Conservation (phyloP, 2,329 filamentous ascomycete species). For the Shiraia sp. region DNA sequence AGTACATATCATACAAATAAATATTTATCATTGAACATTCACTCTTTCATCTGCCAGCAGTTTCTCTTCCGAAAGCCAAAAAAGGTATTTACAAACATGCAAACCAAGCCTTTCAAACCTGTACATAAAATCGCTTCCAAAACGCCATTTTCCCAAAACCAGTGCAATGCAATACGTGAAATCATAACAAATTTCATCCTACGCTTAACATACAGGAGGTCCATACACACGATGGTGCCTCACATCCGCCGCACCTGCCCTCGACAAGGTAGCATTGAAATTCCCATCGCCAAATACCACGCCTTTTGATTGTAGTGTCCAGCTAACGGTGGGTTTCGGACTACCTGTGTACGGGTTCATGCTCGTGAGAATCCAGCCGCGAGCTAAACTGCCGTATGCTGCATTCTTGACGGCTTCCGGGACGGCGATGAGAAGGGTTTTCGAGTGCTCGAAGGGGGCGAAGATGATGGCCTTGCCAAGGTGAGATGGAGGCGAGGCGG, state of each 20-base stretch:
- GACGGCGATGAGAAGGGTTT: conserved; percentile 35
- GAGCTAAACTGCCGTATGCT: conserved; percentile 23
- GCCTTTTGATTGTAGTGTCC: conserved; percentile 47
- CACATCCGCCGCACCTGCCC: conserved; percentile 10
- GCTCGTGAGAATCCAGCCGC: conserved; percentile 46
- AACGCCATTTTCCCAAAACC: too few relatives aligned
- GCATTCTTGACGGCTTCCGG: conserved; percentile 29
- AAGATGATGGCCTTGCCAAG: conserved; percentile 35
- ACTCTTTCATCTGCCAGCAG: too few relatives aligned
- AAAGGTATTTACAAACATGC: too few relatives aligned
- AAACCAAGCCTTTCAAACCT: too few relatives aligned
- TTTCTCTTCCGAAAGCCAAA: too few relatives aligned
- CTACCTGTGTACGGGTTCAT: conserved; percentile 29
- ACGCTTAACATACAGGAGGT: conserved; percentile 5
- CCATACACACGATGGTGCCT: conserved; percentile 32
- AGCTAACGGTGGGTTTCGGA: conserved; percentile 31
- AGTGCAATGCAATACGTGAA: too few relatives aligned
- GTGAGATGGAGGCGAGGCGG: neutral
- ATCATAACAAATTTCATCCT: neutral
- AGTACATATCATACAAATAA: too few relatives aligned
- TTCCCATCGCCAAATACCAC: conserved; percentile 45
- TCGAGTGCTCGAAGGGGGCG: conserved; percentile 37
- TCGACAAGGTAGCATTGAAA: conserved; percentile 21
- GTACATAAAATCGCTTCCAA: too few relatives aligned
- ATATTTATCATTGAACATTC: too few relatives aligned